phyloP scores from a whole-genome alignment of 306 rosid genomes.

The Inga oerstediana region DNA sequence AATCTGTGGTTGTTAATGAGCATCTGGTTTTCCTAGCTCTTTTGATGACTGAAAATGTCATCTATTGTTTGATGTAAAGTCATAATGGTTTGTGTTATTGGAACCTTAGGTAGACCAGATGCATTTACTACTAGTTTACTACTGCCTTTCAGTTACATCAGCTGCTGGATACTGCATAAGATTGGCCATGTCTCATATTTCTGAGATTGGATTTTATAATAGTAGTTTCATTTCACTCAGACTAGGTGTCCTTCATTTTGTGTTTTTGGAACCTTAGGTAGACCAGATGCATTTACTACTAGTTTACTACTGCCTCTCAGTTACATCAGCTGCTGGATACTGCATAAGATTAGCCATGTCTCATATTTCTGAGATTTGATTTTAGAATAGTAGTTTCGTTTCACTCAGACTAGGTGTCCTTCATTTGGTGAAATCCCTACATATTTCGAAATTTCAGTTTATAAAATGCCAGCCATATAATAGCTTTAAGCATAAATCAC shows the following conservation, averaged over 20 bases:
- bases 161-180: not conserved
- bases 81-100: not conserved
- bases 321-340: not conserved
- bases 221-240: not conserved
- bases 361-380: not conserved
- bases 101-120: not conserved
- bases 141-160: not conserved
- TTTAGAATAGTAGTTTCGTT: not conserved
- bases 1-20: not conserved
- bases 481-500: slow-evolving; percentile 1
- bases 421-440: not conserved
- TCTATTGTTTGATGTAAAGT: not conserved
- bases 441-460: not conserved
- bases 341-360: not conserved
- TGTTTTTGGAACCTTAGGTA: not conserved
- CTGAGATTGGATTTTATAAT: not conserved
- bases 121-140: not conserved
- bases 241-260: not conserved
- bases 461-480: not conserved
- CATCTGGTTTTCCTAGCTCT: not conserved
- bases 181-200: not conserved
- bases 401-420: not conserved
- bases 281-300: not conserved
- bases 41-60: not conserved
- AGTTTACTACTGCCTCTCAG: not conserved